Conservation (phyloP, 1,284 basidiomycete species). For the Pseudozyma tsukubaensis region DNA sequence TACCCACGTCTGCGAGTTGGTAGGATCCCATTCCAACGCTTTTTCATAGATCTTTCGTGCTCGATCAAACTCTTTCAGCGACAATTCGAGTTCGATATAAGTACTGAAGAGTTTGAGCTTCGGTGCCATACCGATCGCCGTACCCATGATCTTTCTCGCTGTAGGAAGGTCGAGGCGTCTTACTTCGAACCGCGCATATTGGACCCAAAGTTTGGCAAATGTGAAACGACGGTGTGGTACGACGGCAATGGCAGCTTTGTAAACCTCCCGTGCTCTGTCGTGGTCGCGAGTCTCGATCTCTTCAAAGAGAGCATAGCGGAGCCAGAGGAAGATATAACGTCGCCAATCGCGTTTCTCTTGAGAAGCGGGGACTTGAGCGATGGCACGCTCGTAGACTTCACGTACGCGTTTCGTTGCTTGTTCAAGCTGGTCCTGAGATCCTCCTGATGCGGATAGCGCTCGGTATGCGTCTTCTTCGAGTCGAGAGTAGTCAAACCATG, state of each 20-base stretch:
- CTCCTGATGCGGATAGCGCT: slow-evolving; percentile 69
- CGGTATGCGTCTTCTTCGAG: slow-evolving; percentile 89
- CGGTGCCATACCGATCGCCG: slow-evolving; percentile 92
- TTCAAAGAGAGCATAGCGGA: slow-evolving; percentile 96
- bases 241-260: slow-evolving; percentile 86
- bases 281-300: slow-evolving; percentile 94
- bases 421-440: slow-evolving; percentile 35
- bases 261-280: slow-evolving; percentile 85
- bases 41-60: slow-evolving; percentile 93
- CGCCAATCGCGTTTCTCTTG: slow-evolving; percentile 83
- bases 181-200: slow-evolving; percentile 90
- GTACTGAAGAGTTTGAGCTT: slow-evolving; percentile 76
- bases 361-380: slow-evolving; percentile 89
- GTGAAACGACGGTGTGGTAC: slow-evolving; percentile 97
- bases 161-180: slow-evolving; percentile 83
- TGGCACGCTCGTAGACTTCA: slow-evolving; percentile 94
- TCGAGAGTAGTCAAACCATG: slow-evolving; percentile 96
- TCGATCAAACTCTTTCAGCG: slow-evolving; percentile 83
- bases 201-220: slow-evolving; percentile 84
- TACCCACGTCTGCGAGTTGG: slow-evolving; percentile 78
- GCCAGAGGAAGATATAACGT: slow-evolving; percentile 95
- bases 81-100: slow-evolving; percentile 65
- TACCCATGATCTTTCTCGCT: slow-evolving; percentile 89
- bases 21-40: slow-evolving; percentile 74
- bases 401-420: slow-evolving; percentile 74